These are phyloP conservation scores for Haemoproteus tartakovskyi DNA, from an alignment of 169 alveolate species.

Conservation along the genomic window DNA sequence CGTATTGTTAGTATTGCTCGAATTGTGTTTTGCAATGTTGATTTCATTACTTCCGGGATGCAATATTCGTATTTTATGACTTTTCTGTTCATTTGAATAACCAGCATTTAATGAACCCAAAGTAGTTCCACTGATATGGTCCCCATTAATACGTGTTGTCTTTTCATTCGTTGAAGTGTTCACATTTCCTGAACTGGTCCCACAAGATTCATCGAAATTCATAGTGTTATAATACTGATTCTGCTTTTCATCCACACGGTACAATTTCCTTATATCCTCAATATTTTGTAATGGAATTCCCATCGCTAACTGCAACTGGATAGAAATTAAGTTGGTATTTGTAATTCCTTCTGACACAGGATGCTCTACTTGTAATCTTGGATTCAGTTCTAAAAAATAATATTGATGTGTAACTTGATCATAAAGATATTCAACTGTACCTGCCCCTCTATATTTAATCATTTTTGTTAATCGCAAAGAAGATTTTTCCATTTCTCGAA, in stretches of 20 bases:
- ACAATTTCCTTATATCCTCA: conserved; percentile 77
- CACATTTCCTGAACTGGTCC: too few relatives aligned
- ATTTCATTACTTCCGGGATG: too few relatives aligned
- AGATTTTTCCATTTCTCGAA: conserved; percentile 85
- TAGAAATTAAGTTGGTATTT: conserved; percentile 81
- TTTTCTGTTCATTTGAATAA: too few relatives aligned
- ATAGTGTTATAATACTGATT: conserved; percentile 8
- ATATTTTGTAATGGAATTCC: conserved; percentile 82
- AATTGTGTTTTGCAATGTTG: too few relatives aligned
- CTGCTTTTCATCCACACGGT: conserved; percentile 31
- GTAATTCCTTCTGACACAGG: conserved; percentile 93
- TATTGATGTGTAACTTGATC: conserved; percentile 79
- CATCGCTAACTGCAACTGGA: conserved; percentile 84
- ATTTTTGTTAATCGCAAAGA: conserved; percentile 87
- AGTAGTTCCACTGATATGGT: too few relatives aligned
- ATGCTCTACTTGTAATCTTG: conserved; percentile 92
- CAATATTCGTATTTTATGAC: too few relatives aligned
- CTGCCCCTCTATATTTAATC: conserved; percentile 87
- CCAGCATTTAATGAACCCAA: too few relatives aligned
- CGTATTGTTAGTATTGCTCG: too few relatives aligned
- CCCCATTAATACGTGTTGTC: too few relatives aligned
- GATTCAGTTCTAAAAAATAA: conserved; percentile 87
- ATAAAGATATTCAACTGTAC: conserved; percentile 91
- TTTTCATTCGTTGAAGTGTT: too few relatives aligned
- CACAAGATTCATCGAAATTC: conserved; percentile 14